Percentiles rank a stretch among this genome's conserved stretches.
phyloP scores from a whole-genome alignment of 148 eudicot species.

The Persicaria tinctoria region DNA sequence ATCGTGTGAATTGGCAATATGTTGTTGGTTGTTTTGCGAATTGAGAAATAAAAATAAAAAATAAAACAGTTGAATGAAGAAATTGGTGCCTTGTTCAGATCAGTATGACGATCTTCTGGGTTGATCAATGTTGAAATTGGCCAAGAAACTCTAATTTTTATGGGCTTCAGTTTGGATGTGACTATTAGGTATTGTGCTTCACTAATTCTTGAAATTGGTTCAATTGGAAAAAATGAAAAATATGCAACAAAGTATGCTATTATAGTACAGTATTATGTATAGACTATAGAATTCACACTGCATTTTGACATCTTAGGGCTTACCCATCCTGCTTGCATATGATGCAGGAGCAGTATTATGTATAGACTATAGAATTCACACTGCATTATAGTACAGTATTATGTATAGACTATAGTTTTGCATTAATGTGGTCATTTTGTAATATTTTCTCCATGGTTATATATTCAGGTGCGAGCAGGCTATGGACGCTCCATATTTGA shows the following conservation, averaged over 20 bases:
- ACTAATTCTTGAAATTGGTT: not conserved
- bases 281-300: not conserved
- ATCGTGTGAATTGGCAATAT: not conserved
- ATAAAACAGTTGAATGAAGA: not conserved
- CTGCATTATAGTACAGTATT: not conserved
- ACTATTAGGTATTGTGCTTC: not conserved
- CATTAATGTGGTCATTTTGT: constrained; percentile 8
- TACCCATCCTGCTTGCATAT: not conserved
- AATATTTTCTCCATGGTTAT: constrained; percentile 13
- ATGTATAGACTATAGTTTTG: not conserved
- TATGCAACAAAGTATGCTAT: not conserved
- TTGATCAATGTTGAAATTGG: not conserved
- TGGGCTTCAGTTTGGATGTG: not conserved
- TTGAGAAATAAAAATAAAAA: not conserved
- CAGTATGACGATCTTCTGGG: not conserved
- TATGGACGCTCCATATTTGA: constrained; percentile 88
- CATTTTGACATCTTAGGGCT: not conserved
- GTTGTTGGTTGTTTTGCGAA: not conserved
- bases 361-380: not conserved
- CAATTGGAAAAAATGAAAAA: not conserved
- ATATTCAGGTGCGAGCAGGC: constrained; percentile 87
- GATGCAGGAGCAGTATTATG: not conserved
- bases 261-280: not conserved
- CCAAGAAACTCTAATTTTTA: not conserved
- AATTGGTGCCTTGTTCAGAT: not conserved